Base-by-base conservation (phyloP, 176 grass and related monocot species). In the Musa itinerans region DNA sequence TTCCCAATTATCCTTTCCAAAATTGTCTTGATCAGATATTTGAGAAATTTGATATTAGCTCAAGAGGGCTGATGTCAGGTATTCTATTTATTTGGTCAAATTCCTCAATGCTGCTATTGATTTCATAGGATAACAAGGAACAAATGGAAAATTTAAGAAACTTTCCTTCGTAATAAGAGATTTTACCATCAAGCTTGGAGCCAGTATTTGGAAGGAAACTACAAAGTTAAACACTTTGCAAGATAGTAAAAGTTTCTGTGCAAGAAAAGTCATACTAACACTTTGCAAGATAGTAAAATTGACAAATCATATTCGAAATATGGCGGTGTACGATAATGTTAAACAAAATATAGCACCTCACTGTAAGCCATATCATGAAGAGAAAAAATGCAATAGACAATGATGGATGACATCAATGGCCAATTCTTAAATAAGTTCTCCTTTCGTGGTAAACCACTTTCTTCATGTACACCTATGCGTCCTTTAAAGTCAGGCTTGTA, bases 401-500 rank as follows among this genome's bases (percentile, higher is more conserved):
- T 76, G 74, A 96, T 90, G 2, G 87, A 81, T 24, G 89, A 90
- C 81, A 96, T 88, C 80, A 96, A 76, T 65, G 93, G 89, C 87
- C 87, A 76, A 57, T 96, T 96, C 72, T 84, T 92, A 4, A 86
- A 78, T 66, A 92, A 71, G 26, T 67, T 90, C 69, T 82, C 80
- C 43, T 78, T 34, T 34, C 34, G 80, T 24, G 22, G 43, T 68
- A 79, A 24, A 59, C 64, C 75, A 80, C 76, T 70, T 58, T 57
- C 67, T 34, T 78, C 53, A 34, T 49, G 34, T 50, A 8, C 68
- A 56, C 51, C 58, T 49, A 14, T 76, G 10, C 27, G 72, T 80
- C 25, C 69, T 71, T 83, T 87, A 68, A 75, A 66, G 65, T 15
- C 86, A 74, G 77, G 54, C 67, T 74, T 82, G 80, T 52, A 72